Base-by-base conservation (phyloP, 2,329 filamentous ascomycete species). In the Mycosphaerelloides madeirae region DNA sequence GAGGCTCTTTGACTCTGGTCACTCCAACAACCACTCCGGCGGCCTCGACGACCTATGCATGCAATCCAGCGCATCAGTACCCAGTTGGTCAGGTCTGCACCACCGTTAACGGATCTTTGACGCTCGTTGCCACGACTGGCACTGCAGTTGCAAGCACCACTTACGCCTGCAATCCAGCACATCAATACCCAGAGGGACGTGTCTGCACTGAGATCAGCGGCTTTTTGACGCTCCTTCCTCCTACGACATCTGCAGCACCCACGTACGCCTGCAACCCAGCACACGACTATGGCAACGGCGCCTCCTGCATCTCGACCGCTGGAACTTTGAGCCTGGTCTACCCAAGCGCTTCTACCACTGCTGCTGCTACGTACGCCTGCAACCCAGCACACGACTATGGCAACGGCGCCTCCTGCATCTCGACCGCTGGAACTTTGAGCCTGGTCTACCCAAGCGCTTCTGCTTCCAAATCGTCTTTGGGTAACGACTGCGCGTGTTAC, bases 121-220 rank as follows among this genome's bases (percentile, higher is more conserved):
- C 31, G 6, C 40, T 42, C 40, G 22, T 15, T 3, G 18, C 37
- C 38, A 6, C 31, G 38, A 32, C 31, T n/a, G 13, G 13, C 31
- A 32, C 13, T 32, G 9, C 41, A 22, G 14, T 25, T 2, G 29
- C 22, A 13, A 13, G 22, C 15, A 37, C 41, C 16, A 43, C 33
- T n/a, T 57, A 48, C 34, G 50, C 44, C 6, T 56, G 54, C 40
- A 55, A 54, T 37, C 54, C 54, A 19, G 55, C 50, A 20, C 55
- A 53, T 40, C 15, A 35, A 33, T 48, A 58, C 42, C 50, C 50
- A 3, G 41, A 49, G 19, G 52, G 46, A 8, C 44, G 38, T 6
- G 31, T 13, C 15, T 55, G 54, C 39, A 32, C 53, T 19, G 50
- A 46, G 2, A 46, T 47, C 20, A 39, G 44, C 18, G 55, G 55